Percentiles rank a stretch among this genome's conserved stretches.
phyloP scores from a whole-genome alignment of 2,329 filamentous ascomycete genomes.

The Ophiocordyceps australis region DNA sequence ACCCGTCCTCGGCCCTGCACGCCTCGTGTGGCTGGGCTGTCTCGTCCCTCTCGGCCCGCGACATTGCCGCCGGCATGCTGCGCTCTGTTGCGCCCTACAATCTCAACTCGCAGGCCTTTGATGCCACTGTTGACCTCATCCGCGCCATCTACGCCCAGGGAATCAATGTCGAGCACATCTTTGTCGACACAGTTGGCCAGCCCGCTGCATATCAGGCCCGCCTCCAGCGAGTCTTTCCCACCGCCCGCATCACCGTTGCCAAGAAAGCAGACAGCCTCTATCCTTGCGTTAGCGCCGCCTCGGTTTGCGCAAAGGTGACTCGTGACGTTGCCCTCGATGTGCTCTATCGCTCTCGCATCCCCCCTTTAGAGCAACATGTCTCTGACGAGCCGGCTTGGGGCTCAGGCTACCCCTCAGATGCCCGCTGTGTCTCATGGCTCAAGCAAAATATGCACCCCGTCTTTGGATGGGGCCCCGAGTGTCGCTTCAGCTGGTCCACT shows the following conservation, averaged over 20 bases:
- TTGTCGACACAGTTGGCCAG: conserved; percentile 84
- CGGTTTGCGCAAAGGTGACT: conserved; percentile 91
- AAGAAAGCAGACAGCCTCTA: conserved; percentile 90
- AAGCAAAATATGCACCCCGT: conserved; percentile 75
- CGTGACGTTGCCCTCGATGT: conserved; percentile 77
- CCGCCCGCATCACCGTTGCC: conserved; percentile 53
- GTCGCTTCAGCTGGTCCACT: conserved; percentile 89
- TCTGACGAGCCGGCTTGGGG: conserved; percentile 47
- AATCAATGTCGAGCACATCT: conserved; percentile 76
- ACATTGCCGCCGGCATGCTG: conserved; percentile 69
- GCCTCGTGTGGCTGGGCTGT: conserved; percentile 65
- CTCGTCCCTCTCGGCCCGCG: conserved; percentile 61
- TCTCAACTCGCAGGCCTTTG: conserved; percentile 89
- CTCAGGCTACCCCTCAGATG: conserved; percentile 85
- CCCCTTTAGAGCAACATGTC: no score
- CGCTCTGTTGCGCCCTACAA: conserved; percentile 53
- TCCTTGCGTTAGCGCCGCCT: conserved; percentile 83
- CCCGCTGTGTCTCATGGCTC: conserved; percentile 64
- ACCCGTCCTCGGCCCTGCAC: conserved; percentile 28
- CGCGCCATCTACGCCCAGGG: conserved; percentile 55
- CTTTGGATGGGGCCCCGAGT: conserved; percentile 90
- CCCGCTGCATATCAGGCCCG: conserved; percentile 71
- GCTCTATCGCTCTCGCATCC: conserved; percentile 36
- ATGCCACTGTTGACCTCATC: conserved; percentile 74
- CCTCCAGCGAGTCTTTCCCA: conserved; percentile 71